phyloP scores from a whole-genome alignment of 1,284 basidiomycete genomes.

The Ceratobasidium theobromae region DNA sequence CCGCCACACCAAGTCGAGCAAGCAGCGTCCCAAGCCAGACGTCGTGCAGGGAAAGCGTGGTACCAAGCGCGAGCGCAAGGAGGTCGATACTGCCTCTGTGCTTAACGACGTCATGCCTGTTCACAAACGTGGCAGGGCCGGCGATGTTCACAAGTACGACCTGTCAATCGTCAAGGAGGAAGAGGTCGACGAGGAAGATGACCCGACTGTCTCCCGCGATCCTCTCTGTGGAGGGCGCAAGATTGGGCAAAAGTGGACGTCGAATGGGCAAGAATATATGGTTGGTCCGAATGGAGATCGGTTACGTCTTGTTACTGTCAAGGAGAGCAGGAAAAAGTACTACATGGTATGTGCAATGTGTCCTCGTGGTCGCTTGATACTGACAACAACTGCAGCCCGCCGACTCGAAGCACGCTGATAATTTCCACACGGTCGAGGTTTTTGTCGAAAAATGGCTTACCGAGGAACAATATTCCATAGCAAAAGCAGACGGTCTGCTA shows the following conservation, averaged over 20 bases:
- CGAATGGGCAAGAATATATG: slow-evolving; percentile 65
- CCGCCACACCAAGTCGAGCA: slow-evolving; percentile 35
- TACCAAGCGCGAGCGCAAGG: slow-evolving; percentile 71
- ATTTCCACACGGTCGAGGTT: slow-evolving; percentile 62
- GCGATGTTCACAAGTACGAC: slow-evolving; percentile 59
- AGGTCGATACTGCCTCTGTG: slow-evolving; percentile 69
- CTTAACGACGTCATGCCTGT: slow-evolving; percentile 56
- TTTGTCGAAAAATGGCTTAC: slow-evolving; percentile 74
- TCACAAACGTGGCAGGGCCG: slow-evolving; percentile 49
- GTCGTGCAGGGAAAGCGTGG: slow-evolving; percentile 48
- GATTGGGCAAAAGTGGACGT: slow-evolving; percentile 74
- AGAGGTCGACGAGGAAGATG: slow-evolving; percentile 39
- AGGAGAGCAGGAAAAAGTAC: slow-evolving; percentile 64
- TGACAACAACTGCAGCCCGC: slow-evolving; percentile 53
- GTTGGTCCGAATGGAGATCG: slow-evolving; percentile 69
- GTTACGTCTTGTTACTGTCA: slow-evolving; percentile 65
- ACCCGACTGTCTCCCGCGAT: slow-evolving; percentile 48
- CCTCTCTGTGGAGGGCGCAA: slow-evolving; percentile 55
- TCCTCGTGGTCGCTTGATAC: slow-evolving; percentile 26
- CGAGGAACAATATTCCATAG: slow-evolving; percentile 66
- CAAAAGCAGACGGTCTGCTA: slow-evolving; percentile 60
- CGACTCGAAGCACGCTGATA: slow-evolving; percentile 75
- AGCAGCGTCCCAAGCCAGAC: slow-evolving; percentile 4
- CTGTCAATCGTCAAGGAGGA: slow-evolving; percentile 51
- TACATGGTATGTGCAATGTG: slow-evolving; percentile 58